Percentiles rank a stretch among this genome's conserved stretches.
These are phyloP conservation scores for Agroathelia rolfsii DNA, from an alignment of 1,284 basidiomycete species.

Conservation along the genomic window DNA sequence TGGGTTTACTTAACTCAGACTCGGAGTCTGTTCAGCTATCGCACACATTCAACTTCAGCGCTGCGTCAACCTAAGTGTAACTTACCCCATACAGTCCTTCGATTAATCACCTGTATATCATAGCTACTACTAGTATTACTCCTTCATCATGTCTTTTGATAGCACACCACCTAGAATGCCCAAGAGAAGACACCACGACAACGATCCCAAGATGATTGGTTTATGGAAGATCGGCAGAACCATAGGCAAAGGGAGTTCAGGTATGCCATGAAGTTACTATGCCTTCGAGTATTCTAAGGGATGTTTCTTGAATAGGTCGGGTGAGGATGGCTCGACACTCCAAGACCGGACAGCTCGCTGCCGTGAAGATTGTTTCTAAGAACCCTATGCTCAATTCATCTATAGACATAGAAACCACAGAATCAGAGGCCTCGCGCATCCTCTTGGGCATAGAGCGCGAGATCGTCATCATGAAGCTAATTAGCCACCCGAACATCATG, in stretches of 20 bases:
- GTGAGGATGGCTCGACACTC: constrained; percentile 88
- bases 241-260: constrained; percentile 86
- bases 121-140: no score
- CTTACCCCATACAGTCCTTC: no score
- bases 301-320: constrained; percentile 46
- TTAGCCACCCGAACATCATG: constrained; percentile 94
- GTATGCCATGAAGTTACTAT: no score
- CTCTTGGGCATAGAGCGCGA: constrained; percentile 88
- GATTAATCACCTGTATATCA: no score
- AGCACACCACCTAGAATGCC: constrained; percentile 21
- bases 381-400: constrained; percentile 62
- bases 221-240: constrained; percentile 91
- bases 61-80: no score
- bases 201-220: constrained; percentile 77
- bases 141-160: no score
- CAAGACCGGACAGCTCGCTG: constrained; percentile 83
- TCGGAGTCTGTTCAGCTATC: no score
- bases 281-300: constrained; percentile 2
- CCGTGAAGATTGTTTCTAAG: constrained; percentile 95
- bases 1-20: no score
- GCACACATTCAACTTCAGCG: no score
- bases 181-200: constrained; percentile 24
- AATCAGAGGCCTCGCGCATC: constrained; percentile 55
- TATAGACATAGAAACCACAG: no score
- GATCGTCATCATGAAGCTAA: constrained; percentile 98